Evolutionary conservation across 257 asterid genomes (phyloP), one percentile per base, ranked within the genome.

Genomic region (Scutellaria baicalensis): DNA sequence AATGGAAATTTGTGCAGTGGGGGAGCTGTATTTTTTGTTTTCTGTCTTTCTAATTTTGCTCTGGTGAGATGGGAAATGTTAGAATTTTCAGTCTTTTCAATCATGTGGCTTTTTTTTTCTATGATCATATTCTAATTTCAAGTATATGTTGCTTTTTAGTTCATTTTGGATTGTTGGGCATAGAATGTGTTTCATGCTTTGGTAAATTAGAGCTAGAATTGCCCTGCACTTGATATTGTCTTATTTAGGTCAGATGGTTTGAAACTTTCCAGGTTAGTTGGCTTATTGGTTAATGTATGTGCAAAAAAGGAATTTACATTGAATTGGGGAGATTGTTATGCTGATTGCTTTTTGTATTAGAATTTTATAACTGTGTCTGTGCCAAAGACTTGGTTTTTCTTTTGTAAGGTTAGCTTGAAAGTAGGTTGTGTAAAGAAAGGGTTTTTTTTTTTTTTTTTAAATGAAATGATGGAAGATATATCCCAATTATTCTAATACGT

Each of bases 11-110:
- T 39, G 50, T 50, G 33, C 13, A 2, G 8, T 36, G 17, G 61
- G 61, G 18, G 50, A 56, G 52, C 45, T 44, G 52, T 56, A 11
- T 48, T 54, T 56, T 74, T 35, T 55, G 42, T 72, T 44, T 35
- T 71, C 39, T 61, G n/a, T n/a, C n/a, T 35, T 40, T 58, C 60
- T 42, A 5, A 64, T 57, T 67, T 63, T 70, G 42, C 9, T 51
- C 27, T 47, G 63, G 14, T 9, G 63, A 35, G 77, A 55, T 52
- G 21, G n/a, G 36, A 61, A 38, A 47, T 47, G 59, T 48, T 33
- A 75, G 64, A 6, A 17, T 62, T 68, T 45, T 8, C 20, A 57
- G 56, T 43, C 1, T 59, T 54, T 18, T 39, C 20, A 14, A 38
- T 48, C 57, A 8, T 59, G 56, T n/a, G 40, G 52, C 9, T 62